These are phyloP conservation scores for Uromyces viciae-fabae DNA, from an alignment of 1,284 basidiomycete species.

Conservation along the genomic window DNA sequence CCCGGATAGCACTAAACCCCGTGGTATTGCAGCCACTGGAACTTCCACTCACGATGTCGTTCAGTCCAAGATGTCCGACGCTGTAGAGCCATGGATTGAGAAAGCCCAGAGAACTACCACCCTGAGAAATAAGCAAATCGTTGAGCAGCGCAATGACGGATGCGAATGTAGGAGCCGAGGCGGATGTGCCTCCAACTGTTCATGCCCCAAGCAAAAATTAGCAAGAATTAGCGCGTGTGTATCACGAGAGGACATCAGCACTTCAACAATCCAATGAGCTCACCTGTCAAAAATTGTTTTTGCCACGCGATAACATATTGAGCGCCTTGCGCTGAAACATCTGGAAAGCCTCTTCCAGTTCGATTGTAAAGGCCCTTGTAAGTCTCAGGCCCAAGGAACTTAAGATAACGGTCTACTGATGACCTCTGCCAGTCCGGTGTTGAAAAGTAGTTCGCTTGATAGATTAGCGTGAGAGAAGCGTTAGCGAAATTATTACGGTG, in stretches of 20 bases:
- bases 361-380: conserved; percentile 51
- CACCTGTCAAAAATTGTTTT: conserved; percentile 45
- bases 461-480: not conserved
- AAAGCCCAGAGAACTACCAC: conserved; percentile 60
- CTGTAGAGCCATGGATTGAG: conserved; percentile 60
- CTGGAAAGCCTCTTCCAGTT: conserved; percentile 52
- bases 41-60: conserved; percentile 59
- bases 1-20: conserved; percentile 22
- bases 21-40: conserved; percentile 49
- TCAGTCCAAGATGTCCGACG: conserved; percentile 55
- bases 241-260: not conserved
- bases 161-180: conserved; percentile 61
- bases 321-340: conserved; percentile 53
- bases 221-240: not conserved
- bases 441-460: conserved; percentile 48
- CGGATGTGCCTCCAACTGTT: conserved; percentile 61
- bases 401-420: conserved; percentile 49
- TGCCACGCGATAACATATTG: conserved; percentile 45
- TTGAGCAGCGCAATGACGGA: conserved; percentile 62
- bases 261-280: not conserved
- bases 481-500: not conserved
- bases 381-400: conserved; percentile 46
- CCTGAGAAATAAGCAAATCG: conserved; percentile 58
- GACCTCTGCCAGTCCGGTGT: conserved; percentile 49
- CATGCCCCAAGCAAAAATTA: not conserved